These are phyloP conservation scores for Herpetospermum pedunculosum DNA, from an alignment of 306 rosid genomes.

Conservation along the genomic window DNA sequence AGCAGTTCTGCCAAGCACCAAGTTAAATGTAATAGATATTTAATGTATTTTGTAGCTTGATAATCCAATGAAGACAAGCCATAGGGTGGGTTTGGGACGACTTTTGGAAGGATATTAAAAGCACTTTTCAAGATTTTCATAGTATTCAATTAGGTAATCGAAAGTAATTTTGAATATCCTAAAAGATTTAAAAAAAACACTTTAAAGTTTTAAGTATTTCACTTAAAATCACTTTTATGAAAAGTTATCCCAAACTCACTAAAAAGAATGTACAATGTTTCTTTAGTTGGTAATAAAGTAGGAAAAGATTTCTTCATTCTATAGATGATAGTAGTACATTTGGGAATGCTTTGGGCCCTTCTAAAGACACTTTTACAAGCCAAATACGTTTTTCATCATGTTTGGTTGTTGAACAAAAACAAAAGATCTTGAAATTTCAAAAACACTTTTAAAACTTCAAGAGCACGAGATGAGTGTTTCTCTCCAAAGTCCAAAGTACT, in stretches of 20 bases:
- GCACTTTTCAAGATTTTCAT: not conserved
- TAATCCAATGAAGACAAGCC: not conserved
- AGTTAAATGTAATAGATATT: not conserved
- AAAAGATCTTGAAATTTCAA: not conserved
- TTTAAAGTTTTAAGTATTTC: not conserved
- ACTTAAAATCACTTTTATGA: not conserved
- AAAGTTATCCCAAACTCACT: not conserved
- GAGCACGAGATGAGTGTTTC: not conserved
- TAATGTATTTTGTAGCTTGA: not conserved
- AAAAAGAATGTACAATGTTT: not conserved
- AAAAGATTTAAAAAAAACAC: not conserved
- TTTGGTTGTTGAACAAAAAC: not conserved
- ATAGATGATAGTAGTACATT: not conserved
- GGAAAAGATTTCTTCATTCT: not conserved
- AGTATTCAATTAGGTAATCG: not conserved
- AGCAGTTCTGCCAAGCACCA: not conserved
- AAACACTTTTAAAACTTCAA: not conserved
- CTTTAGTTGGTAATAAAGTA: not conserved
- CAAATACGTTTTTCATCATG: not conserved
- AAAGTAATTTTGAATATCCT: not conserved
- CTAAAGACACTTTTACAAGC: not conserved
- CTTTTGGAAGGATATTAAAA: not conserved
- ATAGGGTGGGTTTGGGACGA: not conserved
- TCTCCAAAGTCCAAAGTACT: not conserved
- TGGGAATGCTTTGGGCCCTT: not conserved